Base-by-base conservation (phyloP, 495 filamentous ascomycete species). In the Elaphomyces granulatus region DNA sequence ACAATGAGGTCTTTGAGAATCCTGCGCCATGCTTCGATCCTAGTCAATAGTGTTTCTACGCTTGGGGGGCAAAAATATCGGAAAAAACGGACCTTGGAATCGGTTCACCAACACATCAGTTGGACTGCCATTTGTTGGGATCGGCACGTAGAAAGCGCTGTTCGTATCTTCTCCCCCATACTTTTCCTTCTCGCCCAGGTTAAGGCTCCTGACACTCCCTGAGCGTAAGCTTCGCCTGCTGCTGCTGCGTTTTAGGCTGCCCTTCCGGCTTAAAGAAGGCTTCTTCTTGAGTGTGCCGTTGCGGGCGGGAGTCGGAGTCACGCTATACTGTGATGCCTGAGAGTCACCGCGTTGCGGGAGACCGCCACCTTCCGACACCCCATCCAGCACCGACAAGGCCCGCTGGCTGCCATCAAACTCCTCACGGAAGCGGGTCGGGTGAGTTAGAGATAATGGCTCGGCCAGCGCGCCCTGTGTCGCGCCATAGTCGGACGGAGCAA, bases 1-100 rank as follows among this genome's bases (percentile, higher is more conserved):
- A 83, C 68, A 45, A 95, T 94, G 30, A 94, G 67, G 49, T 94
- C 87, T 57, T 98, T 98, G 20, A 98, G 71, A 9, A 94, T 70
- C 67, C 93, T 94, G 28, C 90, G 73, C 90, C 90, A 98, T 37
- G 83, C 90, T 94, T 45, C 15, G 37, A 36, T 38, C 9, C 1
- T 34, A 54, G 51, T 45, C 19, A 47, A 43, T 12, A 28, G 23
- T 28, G 12, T 12, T 28, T 28, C 12, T 12, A 28, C 6, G 23
- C 6, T 28, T 28, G 12, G 23, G 23, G 21, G 18, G 12, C 32
- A 31, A 30, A 8, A n/a, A 37, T 41, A n/a, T n/a, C n/a, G 30
- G 23, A 38, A 43, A 16, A 15, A 34, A 61, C 74, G 37, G 66
- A 93, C 87, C 74, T 67, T 93, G 80, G 56, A 98, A 98, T 39